Conservation (phyloP, 2,329 filamentous ascomycete genomes). For the Pseudogymnoascus sp. region DNA sequence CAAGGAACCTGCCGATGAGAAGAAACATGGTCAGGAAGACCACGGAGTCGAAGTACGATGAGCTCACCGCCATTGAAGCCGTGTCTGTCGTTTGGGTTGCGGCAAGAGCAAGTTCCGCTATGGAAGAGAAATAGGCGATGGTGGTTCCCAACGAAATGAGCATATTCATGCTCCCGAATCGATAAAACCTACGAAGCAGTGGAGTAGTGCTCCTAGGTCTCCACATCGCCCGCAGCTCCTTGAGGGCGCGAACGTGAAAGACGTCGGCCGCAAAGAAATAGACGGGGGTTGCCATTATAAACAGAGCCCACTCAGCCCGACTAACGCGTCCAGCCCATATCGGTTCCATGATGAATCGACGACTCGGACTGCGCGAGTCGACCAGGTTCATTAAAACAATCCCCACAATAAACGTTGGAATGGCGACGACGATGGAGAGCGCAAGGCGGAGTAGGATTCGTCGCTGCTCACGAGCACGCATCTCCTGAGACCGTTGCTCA, state of each 20-base stretch:
- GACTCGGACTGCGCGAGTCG: conserved; percentile 46
- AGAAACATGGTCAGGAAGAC: conserved; percentile 84
- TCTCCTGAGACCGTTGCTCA: conserved; percentile 69
- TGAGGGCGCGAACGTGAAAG: conserved; percentile 68
- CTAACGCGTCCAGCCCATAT: conserved; percentile 60
- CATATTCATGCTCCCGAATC: conserved; percentile 93
- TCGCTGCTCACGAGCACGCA: conserved; percentile 62
- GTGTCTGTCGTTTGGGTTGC: conserved; percentile 35
- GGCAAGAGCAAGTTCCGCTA: conserved; percentile 59
- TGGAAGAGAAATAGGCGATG: conserved; percentile 74
- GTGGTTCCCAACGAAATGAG: conserved; percentile 78
- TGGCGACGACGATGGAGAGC: conserved; percentile 59
- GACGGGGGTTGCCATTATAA: conserved; percentile 69
- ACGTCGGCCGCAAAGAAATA: conserved; percentile 77
- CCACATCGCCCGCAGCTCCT: conserved; percentile 50
- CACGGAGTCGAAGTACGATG: conserved; percentile 89
- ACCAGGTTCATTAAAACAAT: conserved; percentile 88
- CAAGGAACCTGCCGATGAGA: conserved; percentile 59
- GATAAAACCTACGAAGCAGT: conserved; percentile 53
- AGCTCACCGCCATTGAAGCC: too few species aligned
- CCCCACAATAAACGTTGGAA: conserved; percentile 80
- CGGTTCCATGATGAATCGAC: conserved; percentile 53
- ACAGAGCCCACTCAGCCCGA: conserved; percentile 66
- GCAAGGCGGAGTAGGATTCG: conserved; percentile 63
- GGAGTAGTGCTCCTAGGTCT: too few species aligned